A percentile compares a stretch with the other conserved stretches of the same genome.
These are phyloP conservation scores for Oryza rufipogon DNA, from an alignment of 176 grass and related monocot species.

Conservation along the genomic window DNA sequence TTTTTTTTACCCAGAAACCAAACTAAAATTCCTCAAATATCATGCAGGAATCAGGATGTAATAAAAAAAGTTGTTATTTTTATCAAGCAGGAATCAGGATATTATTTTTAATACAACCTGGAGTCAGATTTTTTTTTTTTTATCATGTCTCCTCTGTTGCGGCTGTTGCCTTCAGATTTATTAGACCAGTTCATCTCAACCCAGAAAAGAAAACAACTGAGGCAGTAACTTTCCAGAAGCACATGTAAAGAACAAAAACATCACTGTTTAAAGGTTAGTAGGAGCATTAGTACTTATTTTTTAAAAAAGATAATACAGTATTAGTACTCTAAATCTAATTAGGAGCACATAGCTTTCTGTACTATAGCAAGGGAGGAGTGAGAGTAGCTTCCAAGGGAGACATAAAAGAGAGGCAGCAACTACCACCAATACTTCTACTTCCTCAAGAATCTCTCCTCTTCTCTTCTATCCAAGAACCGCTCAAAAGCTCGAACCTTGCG, in stretches of 20 bases:
- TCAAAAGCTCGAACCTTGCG: background rate
- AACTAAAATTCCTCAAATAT: background rate
- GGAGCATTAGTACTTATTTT: background rate
- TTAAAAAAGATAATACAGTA: no score
- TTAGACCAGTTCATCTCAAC: background rate
- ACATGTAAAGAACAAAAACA: conserved; percentile 27
- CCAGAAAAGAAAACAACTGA: background rate
- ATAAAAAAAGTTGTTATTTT: background rate
- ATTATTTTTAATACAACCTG: background rate
- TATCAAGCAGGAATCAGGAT: background rate
- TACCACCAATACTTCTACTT: conserved; percentile 24
- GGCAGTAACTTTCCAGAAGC: conserved; percentile 8
- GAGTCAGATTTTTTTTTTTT: conserved; percentile 16
- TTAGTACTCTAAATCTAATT: background rate
- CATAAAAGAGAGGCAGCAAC: conserved; percentile 44
- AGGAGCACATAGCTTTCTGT: conserved; percentile 39
- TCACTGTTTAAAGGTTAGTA: conserved; percentile 22
- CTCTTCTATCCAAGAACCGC: background rate
- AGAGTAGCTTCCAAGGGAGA: conserved; percentile 50
- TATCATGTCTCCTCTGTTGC: conserved; percentile 20
- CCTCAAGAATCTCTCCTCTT: conserved; percentile 33
- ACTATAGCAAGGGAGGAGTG: background rate
- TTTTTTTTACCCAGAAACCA: background rate
- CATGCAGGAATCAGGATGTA: conserved; percentile 1
- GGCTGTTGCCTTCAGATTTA: conserved; percentile 40